Percentiles rank a stretch among this genome's conserved stretches.
phyloP scores from a whole-genome alignment of 2,329 filamentous ascomycete genomes.

The Ophiostoma ips region DNA sequence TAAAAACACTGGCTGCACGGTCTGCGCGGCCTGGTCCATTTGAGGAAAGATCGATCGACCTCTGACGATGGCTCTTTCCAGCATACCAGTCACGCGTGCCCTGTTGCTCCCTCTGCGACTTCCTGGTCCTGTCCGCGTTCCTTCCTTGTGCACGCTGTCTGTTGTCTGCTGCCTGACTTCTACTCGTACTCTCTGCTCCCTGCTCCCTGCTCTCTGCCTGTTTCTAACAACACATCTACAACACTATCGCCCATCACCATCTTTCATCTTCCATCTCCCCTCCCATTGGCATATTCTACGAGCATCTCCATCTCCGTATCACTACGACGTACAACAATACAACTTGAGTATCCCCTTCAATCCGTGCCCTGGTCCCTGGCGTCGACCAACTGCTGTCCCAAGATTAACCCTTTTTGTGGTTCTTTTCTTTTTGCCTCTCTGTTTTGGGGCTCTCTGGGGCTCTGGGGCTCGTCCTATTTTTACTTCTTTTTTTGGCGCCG shows the following conservation, averaged over 20 bases:
- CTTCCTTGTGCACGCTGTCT: not conserved
- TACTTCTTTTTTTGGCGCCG: not conserved
- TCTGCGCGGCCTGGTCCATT: not conserved
- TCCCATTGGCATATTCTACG: too few relatives aligned
- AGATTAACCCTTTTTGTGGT: not conserved
- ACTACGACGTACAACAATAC: too few relatives aligned
- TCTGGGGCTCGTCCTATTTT: not conserved
- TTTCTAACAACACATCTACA: too few relatives aligned
- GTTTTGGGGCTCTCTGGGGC: not conserved
- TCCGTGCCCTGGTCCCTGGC: not conserved
- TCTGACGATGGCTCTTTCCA: not conserved
- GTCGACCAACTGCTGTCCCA: not conserved
- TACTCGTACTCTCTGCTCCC: not conserved
- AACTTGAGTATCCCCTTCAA: too few relatives aligned
- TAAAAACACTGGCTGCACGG: not conserved
- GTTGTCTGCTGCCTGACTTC: not conserved
- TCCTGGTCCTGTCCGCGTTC: too few relatives aligned
- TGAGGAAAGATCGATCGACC: not conserved
- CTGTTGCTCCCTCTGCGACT: too few relatives aligned
- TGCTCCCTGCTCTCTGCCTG: too few relatives aligned
- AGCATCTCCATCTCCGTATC: too few relatives aligned
- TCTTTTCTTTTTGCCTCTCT: constrained; percentile 8
- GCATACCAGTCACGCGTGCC: not conserved
- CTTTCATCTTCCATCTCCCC: not conserved
- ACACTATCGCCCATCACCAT: too few relatives aligned